Conservation (phyloP, 2,329 filamentous ascomycete genomes). For the Curvularia hawaiiensis region DNA sequence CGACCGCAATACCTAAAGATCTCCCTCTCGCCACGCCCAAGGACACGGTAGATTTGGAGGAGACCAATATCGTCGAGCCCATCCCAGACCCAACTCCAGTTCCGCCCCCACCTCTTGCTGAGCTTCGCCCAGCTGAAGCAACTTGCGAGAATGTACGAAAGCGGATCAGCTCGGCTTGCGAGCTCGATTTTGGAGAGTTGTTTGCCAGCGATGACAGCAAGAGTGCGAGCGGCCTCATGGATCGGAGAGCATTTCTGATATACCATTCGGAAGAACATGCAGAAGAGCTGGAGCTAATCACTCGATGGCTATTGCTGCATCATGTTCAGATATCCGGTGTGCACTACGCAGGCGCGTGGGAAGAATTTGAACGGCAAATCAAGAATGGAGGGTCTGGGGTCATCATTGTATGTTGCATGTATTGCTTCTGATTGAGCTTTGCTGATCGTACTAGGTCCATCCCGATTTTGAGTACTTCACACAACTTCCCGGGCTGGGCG, state of each 20-base stretch:
- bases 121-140: not conserved
- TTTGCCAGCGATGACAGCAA: conserved; percentile 25
- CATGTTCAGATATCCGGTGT: conserved; percentile 35
- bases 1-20: not conserved
- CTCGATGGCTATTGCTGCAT: conserved; percentile 39
- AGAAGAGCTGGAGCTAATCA: conserved; percentile 38
- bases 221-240: conserved; percentile 13
- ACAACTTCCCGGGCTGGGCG: conserved; percentile 40
- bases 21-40: not conserved
- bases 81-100: not conserved
- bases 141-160: conserved; percentile 20
- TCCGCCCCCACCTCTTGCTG: conserved; percentile 2
- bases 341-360: conserved; percentile 35
- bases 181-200: conserved; percentile 31
- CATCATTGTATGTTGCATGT: conserved; percentile 29
- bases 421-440: too few species aligned
- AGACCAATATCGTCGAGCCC: not conserved
- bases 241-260: conserved; percentile 34
- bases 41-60: not conserved
- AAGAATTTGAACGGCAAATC: conserved; percentile 28
- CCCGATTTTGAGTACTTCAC: conserved; percentile 40
- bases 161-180: conserved; percentile 23
- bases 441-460: conserved; percentile 31
- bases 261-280: conserved; percentile 35
- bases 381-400: conserved; percentile 30